Evolutionary conservation across 2,329 filamentous ascomycete species (phyloP), one percentile per base, ranked within the genome.

Genomic region (Rasamsonia emersonii): DNA sequence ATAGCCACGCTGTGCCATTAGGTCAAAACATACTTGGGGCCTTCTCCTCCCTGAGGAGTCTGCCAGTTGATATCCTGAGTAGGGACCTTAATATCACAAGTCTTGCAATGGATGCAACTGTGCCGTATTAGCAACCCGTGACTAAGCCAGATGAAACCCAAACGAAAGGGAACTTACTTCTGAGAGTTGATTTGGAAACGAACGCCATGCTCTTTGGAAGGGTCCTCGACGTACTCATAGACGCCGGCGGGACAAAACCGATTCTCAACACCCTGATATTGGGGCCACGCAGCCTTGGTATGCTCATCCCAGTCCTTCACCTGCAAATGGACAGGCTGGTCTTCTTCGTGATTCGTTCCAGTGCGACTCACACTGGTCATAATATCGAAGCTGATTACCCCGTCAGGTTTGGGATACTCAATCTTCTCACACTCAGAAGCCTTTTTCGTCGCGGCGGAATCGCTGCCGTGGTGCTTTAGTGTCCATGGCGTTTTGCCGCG

Each of bases 101-200:
- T 98, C 73, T 98, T 98, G 73, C 91, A 98, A 64, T 98, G 91
- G 44, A 98, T 93, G 59, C 91, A 98, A 64, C 88, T 94, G 51
- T 30, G 24, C 14, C 9, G 4, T 13, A 13, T 37, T 49, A 42
- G 51, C 45, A 34, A 23, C n/a, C 19, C 14, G 33, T 17, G 9
- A 11, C 19, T 9, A 30, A 38, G 29, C n/a, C 18, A 15, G 10
- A 13, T 11, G 5, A 10, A 21, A 24, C 9, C 18, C 24, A 17
- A 29, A n/a, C 24, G 11, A n/a, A 34, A 21, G 26, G 7, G 29
- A 20, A 77, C 85, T 76, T 70, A 93, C 86, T 95, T 96, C 60
- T 96, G 89, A 29, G 88, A 68, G 53, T 96, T 96, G 56, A 98
- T 98, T 65, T 96, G 89, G 67, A 98, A 98, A 36, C 88, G 72